Evolutionary conservation across 371 early-diverging fungal genomes (phyloP), one percentile per base, ranked within the genome.

Genomic region (Mortierella sp.): DNA sequence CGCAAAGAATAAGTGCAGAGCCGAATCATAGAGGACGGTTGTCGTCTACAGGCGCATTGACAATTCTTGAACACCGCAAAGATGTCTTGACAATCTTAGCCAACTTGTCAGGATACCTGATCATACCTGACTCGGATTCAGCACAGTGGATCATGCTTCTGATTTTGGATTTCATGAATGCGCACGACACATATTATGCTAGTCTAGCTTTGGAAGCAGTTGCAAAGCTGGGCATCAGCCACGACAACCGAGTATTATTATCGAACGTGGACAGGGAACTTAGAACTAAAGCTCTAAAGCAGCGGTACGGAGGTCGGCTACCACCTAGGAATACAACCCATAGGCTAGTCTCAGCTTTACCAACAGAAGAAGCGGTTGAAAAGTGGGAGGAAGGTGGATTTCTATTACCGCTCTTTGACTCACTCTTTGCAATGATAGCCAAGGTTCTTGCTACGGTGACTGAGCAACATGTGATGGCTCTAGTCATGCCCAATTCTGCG

Each of bases 21-120:
- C 19, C 61, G 7, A 8, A 61, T 29, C 17, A 37, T 23, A 26
- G 40, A 12, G 61, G 58, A 51, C 64, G 68, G 71, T 22, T 70
- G 5, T 75, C 80, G 1, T 60, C 74, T 3, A 70, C 75, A 0
- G 80, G 80, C 6, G 80, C 80, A 4, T 37, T 80, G 51, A 70
- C 80, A 31, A 85, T 86, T 2, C 77, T 90, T n/a, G 90, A 90
- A 64, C 86, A 86, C 60, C 88, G 89, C 51, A 90, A 90, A 66
- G 86, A 84, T 32, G 82, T 86, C 10, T 62, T 90, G 34, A 83
- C 88, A 32, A 87, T 89, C 32, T 77, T 88, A 55, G 83, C 87
- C 29, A 89, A 89, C 43, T 84, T 89, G 15, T 78, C 85, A 3
- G 86, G 87, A 60, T 77, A 77, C n/a, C 54, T 87, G 23, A 76